These are phyloP conservation scores for Paecilomyces formosus DNA, from an alignment of 2,329 filamentous ascomycete genomes.

Conservation along the genomic window DNA sequence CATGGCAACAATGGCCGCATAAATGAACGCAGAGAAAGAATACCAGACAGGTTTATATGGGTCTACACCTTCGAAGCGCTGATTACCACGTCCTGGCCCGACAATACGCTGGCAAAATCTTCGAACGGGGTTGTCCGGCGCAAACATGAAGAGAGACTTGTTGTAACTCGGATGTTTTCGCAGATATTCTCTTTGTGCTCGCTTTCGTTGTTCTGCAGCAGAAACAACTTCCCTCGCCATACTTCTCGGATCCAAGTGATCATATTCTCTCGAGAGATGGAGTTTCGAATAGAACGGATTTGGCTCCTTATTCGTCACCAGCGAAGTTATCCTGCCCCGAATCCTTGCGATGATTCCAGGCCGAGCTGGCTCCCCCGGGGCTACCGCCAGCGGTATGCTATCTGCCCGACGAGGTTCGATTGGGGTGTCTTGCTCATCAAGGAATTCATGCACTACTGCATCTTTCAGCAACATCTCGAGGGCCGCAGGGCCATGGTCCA, in stretches of 20 bases:
- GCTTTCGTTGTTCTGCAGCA: slow-evolving; percentile 73
- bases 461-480: slow-evolving; percentile 97
- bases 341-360: slow-evolving; percentile 53
- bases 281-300: slow-evolving; percentile 93
- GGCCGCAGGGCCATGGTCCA: slow-evolving; percentile 85
- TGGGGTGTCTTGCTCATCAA: slow-evolving; percentile 60
- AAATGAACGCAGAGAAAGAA: slow-evolving; percentile 85
- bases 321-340: slow-evolving; percentile 54
- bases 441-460: slow-evolving; percentile 86
- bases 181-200: slow-evolving; percentile 85
- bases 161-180: slow-evolving; percentile 85
- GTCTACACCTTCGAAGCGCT: slow-evolving; percentile 81
- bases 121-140: slow-evolving; percentile 67
- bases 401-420: slow-evolving; percentile 20
- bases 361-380: slow-evolving; percentile 39
- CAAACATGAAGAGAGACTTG: slow-evolving; percentile 81
- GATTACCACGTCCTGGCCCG: slow-evolving; percentile 77
- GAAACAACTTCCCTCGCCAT: slow-evolving; percentile 88
- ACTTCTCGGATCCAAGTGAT: slow-evolving; percentile 72
- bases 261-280: slow-evolving; percentile 61
- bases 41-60: slow-evolving; percentile 91
- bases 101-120: slow-evolving; percentile 82
- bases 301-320: slow-evolving; percentile 61
- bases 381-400: slow-evolving; percentile 18
- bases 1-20: slow-evolving; percentile 92